These are phyloP conservation scores for Aspergillus fijiensis DNA, from an alignment of 2,329 filamentous ascomycete species.

Conservation along the genomic window DNA sequence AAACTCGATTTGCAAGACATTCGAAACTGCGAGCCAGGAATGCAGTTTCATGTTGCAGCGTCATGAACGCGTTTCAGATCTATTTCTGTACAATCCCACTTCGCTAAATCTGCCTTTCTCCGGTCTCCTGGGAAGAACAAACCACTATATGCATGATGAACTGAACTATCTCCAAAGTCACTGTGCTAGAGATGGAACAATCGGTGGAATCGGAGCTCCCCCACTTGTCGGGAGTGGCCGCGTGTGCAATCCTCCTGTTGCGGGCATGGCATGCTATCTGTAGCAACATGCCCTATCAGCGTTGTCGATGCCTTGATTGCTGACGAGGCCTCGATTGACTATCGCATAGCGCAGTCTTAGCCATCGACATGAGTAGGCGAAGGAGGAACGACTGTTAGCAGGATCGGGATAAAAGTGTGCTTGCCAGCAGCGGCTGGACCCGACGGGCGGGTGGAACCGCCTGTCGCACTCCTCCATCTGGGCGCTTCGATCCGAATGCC, in stretches of 20 bases:
- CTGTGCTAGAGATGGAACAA: not conserved
- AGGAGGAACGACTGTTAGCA: too few relatives aligned
- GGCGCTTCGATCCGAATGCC: not conserved
- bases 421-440: conserved; percentile 7
- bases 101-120: too few relatives aligned
- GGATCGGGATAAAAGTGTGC: not conserved
- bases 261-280: not conserved
- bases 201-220: not conserved
- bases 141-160: too few relatives aligned
- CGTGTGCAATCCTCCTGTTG: not conserved
- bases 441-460: conserved; percentile 5
- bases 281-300: not conserved
- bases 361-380: not conserved
- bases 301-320: not conserved
- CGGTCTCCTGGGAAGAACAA: not conserved
- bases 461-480: conserved; percentile 1
- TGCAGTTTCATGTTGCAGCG: not conserved
- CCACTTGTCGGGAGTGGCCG: not conserved
- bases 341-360: not conserved
- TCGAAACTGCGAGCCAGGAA: not conserved
- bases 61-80: not conserved
- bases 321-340: not conserved
- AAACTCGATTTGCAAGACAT: too few relatives aligned
- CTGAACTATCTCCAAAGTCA: not conserved
- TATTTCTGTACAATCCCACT: not conserved